A percentile compares a stretch with the other conserved stretches of the same genome.
These are phyloP conservation scores for Colletotrichum neosansevieriae DNA, from an alignment of 2,329 filamentous ascomycete species.

Conservation along the genomic window DNA sequence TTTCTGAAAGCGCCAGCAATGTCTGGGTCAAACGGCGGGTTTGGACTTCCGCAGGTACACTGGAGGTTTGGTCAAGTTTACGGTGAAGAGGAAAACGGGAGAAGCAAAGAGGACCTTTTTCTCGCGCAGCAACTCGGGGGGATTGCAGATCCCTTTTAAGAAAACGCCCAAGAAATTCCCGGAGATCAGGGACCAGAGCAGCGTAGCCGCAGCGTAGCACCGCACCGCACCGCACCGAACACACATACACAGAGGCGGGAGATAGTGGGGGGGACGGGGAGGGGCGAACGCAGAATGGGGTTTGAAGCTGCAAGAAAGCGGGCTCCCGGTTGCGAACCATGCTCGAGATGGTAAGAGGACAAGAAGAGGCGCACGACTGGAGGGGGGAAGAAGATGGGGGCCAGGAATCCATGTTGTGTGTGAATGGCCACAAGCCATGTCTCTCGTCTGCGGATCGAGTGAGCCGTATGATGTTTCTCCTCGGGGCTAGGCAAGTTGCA, in stretches of 20 bases:
- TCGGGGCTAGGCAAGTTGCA: conserved; percentile 13
- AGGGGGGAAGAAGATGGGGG: conserved; percentile 3
- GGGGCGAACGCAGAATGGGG: not conserved
- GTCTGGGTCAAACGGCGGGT: not conserved
- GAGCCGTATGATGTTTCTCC: conserved; percentile 6
- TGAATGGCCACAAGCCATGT: not conserved
- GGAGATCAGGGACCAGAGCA: conserved; percentile 35
- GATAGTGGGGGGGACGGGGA: conserved; percentile 22
- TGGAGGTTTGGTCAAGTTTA: not conserved
- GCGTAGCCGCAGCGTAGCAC: conserved; percentile 34
- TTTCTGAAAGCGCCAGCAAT: not conserved
- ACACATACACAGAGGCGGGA: conserved; percentile 3
- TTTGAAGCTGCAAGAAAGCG: conserved; percentile 33
- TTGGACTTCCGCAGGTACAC: not conserved
- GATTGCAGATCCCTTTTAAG: conserved; percentile 35
- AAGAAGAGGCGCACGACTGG: conserved; percentile 19
- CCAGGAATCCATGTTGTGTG: not conserved
- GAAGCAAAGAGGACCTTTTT: not conserved
- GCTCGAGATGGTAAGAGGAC: no score
- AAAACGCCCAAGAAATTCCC: conserved; percentile 20
- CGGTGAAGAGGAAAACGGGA: conserved; percentile 7
- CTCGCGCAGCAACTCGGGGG: not conserved
- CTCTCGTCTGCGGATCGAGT: not conserved
- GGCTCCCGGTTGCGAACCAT: conserved; percentile 16
- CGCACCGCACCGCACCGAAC: not conserved